A percentile compares a stretch with the other conserved stretches of the same genome.
Evolutionary conservation across 768 basidiomycete species (phyloP).

Genomic region (Suillus ampliporus): DNA sequence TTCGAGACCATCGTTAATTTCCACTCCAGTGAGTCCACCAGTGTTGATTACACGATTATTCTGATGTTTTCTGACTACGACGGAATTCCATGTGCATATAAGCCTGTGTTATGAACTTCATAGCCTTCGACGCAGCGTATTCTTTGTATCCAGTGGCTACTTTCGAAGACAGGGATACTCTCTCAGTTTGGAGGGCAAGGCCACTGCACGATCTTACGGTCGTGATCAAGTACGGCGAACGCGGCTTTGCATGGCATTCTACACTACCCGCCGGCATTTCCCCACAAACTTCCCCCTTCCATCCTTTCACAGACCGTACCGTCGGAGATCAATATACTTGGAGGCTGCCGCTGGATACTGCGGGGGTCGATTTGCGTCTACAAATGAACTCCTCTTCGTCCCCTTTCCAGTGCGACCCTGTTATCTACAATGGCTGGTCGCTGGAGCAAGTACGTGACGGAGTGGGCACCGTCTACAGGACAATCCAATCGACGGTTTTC

Average conservation of each 20-base stretch:
- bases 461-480: constrained; percentile 8
- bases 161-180: constrained; percentile 35
- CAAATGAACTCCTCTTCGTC: constrained; percentile 11
- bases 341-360: constrained; percentile 30
- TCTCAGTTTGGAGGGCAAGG: constrained; percentile 24
- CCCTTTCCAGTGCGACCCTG: constrained; percentile 13
- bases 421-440: constrained; percentile 16
- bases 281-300: constrained; percentile 13
- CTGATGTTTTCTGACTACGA: not conserved
- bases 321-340: constrained; percentile 35
- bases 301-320: constrained; percentile 26
- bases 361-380: constrained; percentile 4
- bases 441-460: not conserved
- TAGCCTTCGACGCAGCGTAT: constrained; percentile 44
- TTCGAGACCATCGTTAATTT: constrained; percentile 45
- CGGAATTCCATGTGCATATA: not conserved
- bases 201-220: constrained; percentile 14
- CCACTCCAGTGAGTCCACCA: constrained; percentile 45
- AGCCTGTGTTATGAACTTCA: constrained; percentile 52
- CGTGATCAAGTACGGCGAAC: constrained; percentile 36
- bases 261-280: constrained; percentile 7
- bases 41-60: not conserved
- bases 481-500: constrained; percentile 7
- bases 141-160: constrained; percentile 46
- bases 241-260: constrained; percentile 39